Evolutionary conservation across 2,329 filamentous ascomycete species (phyloP).

Genomic region (Exophiala oligosperma): DNA sequence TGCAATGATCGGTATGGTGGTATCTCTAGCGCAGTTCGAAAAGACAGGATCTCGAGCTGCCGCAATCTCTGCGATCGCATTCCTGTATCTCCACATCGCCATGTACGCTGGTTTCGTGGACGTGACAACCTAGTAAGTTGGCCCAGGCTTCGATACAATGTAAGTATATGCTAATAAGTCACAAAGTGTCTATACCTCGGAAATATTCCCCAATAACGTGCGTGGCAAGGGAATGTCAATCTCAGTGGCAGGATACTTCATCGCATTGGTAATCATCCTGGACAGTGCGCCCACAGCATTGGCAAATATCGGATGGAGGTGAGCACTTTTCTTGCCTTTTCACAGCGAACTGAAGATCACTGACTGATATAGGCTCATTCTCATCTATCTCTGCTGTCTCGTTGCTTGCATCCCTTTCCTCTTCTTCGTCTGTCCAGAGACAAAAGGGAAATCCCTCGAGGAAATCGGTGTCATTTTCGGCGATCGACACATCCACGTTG

Average conservation of each 20-base stretch:
- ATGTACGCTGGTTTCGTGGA: constrained; percentile 19
- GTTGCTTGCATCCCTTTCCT: constrained; percentile 67
- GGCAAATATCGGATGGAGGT: constrained; percentile 49
- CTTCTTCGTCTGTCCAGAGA: constrained; percentile 58
- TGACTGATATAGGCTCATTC: constrained; percentile 69
- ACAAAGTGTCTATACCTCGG: constrained; percentile 54
- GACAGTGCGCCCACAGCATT: constrained; percentile 51
- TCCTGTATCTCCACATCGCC: constrained; percentile 15
- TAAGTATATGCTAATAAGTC: not conserved
- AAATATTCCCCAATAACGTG: constrained; percentile 62
- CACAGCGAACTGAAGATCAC: constrained; percentile 39
- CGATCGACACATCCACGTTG: constrained; percentile 11
- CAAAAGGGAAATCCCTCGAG: constrained; percentile 71
- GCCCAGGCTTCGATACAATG: not conserved
- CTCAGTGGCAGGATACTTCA: constrained; percentile 54
- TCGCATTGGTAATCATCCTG: constrained; percentile 32
- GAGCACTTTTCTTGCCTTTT: not conserved
- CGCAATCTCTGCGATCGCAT: constrained; percentile 23
- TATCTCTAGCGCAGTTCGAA: constrained; percentile 14
- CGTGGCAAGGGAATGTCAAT: constrained; percentile 67
- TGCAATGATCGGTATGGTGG: constrained; percentile 17
- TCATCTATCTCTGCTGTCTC: constrained; percentile 67
- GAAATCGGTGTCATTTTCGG: constrained; percentile 54
- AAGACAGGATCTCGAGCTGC: constrained; percentile 11
- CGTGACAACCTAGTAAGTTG: constrained; percentile 25